Percentiles rank a stretch among this genome's conserved stretches.
phyloP scores from a whole-genome alignment of 2,329 filamentous ascomycete genomes.

The Penicillium crustosum region DNA sequence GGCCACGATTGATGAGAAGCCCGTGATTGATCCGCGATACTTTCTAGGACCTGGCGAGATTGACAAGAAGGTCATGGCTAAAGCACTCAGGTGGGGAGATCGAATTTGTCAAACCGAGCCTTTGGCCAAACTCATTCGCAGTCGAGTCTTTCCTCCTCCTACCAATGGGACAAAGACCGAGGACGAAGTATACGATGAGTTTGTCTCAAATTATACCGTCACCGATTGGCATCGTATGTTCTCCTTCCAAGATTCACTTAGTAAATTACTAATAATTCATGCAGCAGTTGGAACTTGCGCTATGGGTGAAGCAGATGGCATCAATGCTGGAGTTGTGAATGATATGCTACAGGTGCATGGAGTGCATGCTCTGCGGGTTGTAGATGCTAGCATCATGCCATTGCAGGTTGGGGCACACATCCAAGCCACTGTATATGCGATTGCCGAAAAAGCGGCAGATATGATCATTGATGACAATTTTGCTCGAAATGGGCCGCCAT shows the following conservation, averaged over 20 bases:
- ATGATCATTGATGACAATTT: constrained; percentile 21
- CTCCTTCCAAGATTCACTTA: background rate
- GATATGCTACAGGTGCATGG: constrained; percentile 39
- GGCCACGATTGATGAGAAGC: constrained; percentile 27
- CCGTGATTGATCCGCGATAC: constrained; percentile 47
- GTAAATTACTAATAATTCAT: background rate
- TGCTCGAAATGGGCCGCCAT: background rate
- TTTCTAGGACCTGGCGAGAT: constrained; percentile 47
- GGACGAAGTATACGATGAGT: constrained; percentile 4
- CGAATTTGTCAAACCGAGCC: constrained; percentile 43
- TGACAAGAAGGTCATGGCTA: constrained; percentile 47
- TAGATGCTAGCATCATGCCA: constrained; percentile 40
- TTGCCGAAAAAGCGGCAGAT: constrained; percentile 29
- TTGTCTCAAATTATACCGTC: constrained; percentile 20
- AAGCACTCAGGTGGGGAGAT: constrained; percentile 43
- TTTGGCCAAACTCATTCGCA: constrained; percentile 39
- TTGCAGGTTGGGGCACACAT: constrained; percentile 31
- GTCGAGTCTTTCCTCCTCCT: constrained; percentile 34
- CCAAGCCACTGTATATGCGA: constrained; percentile 35
- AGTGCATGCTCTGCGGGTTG: constrained; percentile 36
- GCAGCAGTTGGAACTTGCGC: constrained; percentile 41
- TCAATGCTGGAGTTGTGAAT: constrained; percentile 38
- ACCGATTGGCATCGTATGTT: constrained; percentile 26
- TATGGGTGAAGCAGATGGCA: constrained; percentile 38
- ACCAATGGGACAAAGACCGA: constrained; percentile 8